phyloP scores from a whole-genome alignment of 1,284 basidiomycete species.

The Trichosporon inkin region DNA sequence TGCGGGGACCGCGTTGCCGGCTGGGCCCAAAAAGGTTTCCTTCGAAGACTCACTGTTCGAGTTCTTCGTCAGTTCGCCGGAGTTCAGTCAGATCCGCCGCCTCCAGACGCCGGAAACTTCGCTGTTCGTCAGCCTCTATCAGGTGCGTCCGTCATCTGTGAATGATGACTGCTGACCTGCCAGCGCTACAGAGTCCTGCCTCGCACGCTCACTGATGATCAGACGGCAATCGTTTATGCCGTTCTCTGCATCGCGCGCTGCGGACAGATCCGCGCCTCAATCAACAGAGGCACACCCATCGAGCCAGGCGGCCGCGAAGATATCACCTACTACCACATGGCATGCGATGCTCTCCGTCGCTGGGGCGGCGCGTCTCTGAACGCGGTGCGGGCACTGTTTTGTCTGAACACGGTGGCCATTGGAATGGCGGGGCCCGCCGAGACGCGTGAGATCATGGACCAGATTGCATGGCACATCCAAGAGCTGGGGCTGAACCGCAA shows the following conservation, averaged over 20 bases:
- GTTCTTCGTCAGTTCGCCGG: too few species aligned
- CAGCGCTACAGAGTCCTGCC: constrained; percentile 24
- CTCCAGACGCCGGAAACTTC: too few species aligned
- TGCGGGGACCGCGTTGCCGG: too few species aligned
- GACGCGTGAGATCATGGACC: constrained; percentile 20
- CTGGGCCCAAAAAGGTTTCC: too few species aligned
- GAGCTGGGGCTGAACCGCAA: constrained; percentile 27
- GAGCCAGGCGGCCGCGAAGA: constrained; percentile 17
- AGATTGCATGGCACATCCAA: constrained; percentile 30
- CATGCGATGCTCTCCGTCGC: constrained; percentile 18
- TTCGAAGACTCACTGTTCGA: too few species aligned
- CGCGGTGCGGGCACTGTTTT: constrained; percentile 28
- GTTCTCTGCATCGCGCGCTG: constrained; percentile 22
- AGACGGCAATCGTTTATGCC: constrained; percentile 23
- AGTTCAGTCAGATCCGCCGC: too few species aligned
- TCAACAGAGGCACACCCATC: not conserved
- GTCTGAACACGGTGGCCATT: constrained; percentile 20
- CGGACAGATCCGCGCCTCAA: constrained; percentile 12
- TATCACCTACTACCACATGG: constrained; percentile 31
- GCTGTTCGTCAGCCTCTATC: not conserved
- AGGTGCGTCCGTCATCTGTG: constrained; percentile 10
- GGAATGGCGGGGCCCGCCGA: constrained; percentile 23
- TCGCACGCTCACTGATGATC: constrained; percentile 22
- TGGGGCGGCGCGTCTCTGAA: constrained; percentile 25
- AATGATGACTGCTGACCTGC: too few species aligned